Base-by-base conservation (phyloP, 2,329 filamentous ascomycete genomes). In the Pyricularia pennisetigena region DNA sequence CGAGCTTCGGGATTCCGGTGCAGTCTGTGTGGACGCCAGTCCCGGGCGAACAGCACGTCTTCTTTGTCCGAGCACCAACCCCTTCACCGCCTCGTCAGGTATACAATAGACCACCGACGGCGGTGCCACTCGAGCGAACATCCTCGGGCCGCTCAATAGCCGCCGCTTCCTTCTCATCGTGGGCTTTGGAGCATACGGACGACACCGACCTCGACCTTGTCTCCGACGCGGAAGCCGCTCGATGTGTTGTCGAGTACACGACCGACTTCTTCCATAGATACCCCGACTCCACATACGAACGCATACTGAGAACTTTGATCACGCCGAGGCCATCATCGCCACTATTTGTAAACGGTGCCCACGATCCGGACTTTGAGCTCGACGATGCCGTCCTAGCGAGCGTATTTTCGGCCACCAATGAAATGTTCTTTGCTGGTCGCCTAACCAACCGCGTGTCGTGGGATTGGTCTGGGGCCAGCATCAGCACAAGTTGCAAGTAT, bases 331-430 rank as follows among this genome's bases (percentile, higher is more conserved):
- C 57, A 61, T 61, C 57, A 16, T 26, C 57, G 7, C 23, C 57
- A 24, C 24, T 23, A 8, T 14, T 16, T 16, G 4, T n/a, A 14
- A 24, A 26, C n/a, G 57, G 24, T 24, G 78, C 78, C 7, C 76
- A 77, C 6, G 76, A 79, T 5, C 79, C 79, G 24, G 80, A 83
- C 57, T 85, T 86, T 66, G 78, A 79, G 1, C 81, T 89, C 35
- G 86, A 88, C 76, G 82, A 88, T 71, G 78, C 81, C 16, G 85
- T 85, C 4, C 79, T 89, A 1, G 79, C 82, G 65, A 82, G 81
- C 73, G 87, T 89, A 71, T 86, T 89, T 73, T 83, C 81, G 12
- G 83, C 86, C 9, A 83, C 84, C 62, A 88, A 90, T 76, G 83
- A 86, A 67, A 80, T 89, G 62, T 89, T 90, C 77, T 90, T 90